These are phyloP conservation scores for Melampsora larici-populina DNA, from an alignment of 1,284 basidiomycete species.

Conservation along the genomic window DNA sequence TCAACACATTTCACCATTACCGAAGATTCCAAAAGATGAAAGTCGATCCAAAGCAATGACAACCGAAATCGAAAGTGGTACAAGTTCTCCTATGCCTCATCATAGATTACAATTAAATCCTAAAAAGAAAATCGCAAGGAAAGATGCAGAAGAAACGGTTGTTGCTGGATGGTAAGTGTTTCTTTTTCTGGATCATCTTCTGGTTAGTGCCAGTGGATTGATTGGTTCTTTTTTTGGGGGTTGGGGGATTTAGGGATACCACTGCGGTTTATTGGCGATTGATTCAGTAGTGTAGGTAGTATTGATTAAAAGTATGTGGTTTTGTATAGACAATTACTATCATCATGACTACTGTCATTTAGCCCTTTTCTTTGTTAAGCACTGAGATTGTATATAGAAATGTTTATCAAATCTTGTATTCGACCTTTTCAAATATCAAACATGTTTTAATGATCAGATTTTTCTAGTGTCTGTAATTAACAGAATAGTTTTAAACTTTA, in stretches of 20 bases:
- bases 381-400: too few species aligned
- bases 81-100: slow-evolving; percentile 55
- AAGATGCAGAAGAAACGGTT: slow-evolving; percentile 50
- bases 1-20: slow-evolving; percentile 58
- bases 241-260: not conserved
- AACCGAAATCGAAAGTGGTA: slow-evolving; percentile 51
- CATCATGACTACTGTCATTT: too few species aligned
- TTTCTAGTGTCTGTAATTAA: too few species aligned
- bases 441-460: too few species aligned
- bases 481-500: too few species aligned
- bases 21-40: slow-evolving; percentile 55
- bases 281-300: not conserved
- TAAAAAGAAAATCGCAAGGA: slow-evolving; percentile 59
- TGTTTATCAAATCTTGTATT: too few species aligned
- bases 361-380: too few species aligned
- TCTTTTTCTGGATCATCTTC: not conserved
- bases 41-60: not conserved
- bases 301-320: too few species aligned
- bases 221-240: not conserved
- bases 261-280: not conserved
- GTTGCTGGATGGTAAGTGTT: not conserved
- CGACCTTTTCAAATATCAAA: too few species aligned
- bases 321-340: too few species aligned
- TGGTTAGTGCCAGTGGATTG: not conserved
- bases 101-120: slow-evolving; percentile 55